Percentiles rank a stretch among this genome's conserved stretches.
Evolutionary conservation across 2,329 filamentous ascomycete species (phyloP).

Genomic region (Monosporascus sp.): DNA sequence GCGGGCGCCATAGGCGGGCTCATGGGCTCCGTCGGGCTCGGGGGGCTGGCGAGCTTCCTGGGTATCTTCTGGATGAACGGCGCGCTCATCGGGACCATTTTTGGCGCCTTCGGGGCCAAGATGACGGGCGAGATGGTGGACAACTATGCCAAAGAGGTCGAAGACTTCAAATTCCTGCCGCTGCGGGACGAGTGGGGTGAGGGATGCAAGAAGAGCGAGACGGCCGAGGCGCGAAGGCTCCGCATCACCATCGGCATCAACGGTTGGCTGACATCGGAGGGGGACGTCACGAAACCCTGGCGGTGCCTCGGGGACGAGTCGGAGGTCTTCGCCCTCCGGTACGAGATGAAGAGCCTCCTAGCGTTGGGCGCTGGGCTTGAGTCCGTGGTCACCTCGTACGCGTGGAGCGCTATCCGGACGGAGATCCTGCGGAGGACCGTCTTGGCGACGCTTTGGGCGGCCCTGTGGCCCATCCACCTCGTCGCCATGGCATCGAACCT

Average conservation of each 20-base stretch:
- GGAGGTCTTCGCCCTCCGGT: slow-evolving; percentile 80
- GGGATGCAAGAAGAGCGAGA: slow-evolving; percentile 20
- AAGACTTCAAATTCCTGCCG: slow-evolving; percentile 76
- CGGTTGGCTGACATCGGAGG: slow-evolving; percentile 73
- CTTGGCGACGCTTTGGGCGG: slow-evolving; percentile 61
- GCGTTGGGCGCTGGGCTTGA: slow-evolving; percentile 69
- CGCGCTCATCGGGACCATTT: slow-evolving; percentile 78
- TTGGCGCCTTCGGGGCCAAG: slow-evolving; percentile 82
- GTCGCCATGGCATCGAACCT: slow-evolving; percentile 62
- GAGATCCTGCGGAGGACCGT: slow-evolving; percentile 72
- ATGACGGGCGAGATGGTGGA: slow-evolving; percentile 81
- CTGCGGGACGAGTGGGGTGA: slow-evolving; percentile 46
- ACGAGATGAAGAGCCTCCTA: slow-evolving; percentile 73
- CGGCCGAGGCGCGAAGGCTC: slow-evolving; percentile 44
- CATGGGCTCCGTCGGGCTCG: slow-evolving; percentile 79
- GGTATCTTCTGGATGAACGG: slow-evolving; percentile 83
- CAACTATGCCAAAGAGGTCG: slow-evolving; percentile 78
- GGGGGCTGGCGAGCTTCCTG: slow-evolving; percentile 79
- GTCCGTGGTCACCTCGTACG: slow-evolving; percentile 66
- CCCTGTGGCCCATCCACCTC: slow-evolving; percentile 65
- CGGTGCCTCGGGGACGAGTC: slow-evolving; percentile 62
- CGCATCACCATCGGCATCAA: slow-evolving; percentile 82
- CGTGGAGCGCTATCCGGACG: slow-evolving; percentile 67
- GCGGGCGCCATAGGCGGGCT: slow-evolving; percentile 80
- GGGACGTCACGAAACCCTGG: slow-evolving; percentile 78